Conservation (phyloP, 2,329 filamentous ascomycete genomes). For the Fusarium paranaense region DNA sequence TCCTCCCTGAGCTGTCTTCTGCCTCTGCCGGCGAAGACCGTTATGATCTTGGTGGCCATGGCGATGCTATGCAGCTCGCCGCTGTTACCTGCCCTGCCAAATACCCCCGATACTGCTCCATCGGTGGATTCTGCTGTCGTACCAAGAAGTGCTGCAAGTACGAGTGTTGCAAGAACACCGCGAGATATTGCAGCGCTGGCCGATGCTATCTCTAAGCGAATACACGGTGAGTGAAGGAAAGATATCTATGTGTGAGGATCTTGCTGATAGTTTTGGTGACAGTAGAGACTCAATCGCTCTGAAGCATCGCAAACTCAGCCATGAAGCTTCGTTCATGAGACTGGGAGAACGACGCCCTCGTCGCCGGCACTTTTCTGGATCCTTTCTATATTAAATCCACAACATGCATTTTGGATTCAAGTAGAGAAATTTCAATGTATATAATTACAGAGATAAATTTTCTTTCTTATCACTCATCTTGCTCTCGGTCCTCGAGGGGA, state of each 20-base stretch:
- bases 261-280: background rate
- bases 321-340: background rate
- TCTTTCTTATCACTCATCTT: no score
- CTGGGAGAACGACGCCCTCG: background rate
- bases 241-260: fast-evolving
- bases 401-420: background rate
- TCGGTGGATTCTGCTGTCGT: constrained; percentile 22
- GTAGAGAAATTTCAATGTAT: background rate
- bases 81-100: constrained; percentile 25
- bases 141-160: constrained; percentile 29
- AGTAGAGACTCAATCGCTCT: background rate
- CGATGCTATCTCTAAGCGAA: constrained; percentile 18
- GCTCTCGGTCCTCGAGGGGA: background rate
- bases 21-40: constrained; percentile 5
- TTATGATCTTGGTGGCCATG: constrained; percentile 1
- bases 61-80: background rate
- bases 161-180: constrained; percentile 26
- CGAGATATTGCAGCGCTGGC: constrained; percentile 21
- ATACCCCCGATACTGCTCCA: constrained; percentile 20
- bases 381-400: background rate
- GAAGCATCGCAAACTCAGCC: fast-evolving
- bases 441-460: background rate
- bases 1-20: constrained; percentile 18
- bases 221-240: background rate
- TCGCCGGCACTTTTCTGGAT: background rate